A percentile compares a stretch with the other conserved stretches of the same genome.
Conservation (phyloP, 768 basidiomycete genomes). For the Leucogyrophana mollusca region DNA sequence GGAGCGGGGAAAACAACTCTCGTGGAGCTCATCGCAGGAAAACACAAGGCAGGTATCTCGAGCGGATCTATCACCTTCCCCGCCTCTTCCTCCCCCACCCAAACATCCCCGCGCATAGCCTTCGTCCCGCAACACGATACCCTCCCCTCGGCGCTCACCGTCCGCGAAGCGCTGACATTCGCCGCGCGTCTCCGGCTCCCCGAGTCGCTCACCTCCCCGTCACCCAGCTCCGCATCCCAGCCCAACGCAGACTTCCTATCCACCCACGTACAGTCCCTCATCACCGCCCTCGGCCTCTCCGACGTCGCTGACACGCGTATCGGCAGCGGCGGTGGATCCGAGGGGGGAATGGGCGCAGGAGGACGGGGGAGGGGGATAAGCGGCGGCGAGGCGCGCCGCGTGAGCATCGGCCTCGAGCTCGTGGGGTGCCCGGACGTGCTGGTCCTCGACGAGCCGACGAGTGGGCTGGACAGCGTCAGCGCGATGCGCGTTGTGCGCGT, state of each 20-base stretch:
- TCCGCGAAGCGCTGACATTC: constrained; percentile 79
- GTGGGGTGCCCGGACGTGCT: constrained; percentile 83
- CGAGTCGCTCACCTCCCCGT: constrained; percentile 66
- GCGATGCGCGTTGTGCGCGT: constrained; percentile 79
- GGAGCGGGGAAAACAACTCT: constrained; percentile 93
- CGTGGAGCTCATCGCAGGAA: constrained; percentile 87
- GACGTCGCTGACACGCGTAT: constrained; percentile 72
- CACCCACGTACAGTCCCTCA: constrained; percentile 68
- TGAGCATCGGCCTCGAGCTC: constrained; percentile 88
- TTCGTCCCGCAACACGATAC: constrained; percentile 90
- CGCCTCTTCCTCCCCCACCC: constrained; percentile 26
- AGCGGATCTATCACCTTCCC: constrained; percentile 67
- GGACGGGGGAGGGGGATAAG: constrained; percentile 84
- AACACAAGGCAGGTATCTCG: constrained; percentile 68
- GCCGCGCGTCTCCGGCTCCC: constrained; percentile 85
- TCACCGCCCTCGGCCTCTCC: constrained; percentile 77
- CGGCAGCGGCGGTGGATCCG: constrained; percentile 59
- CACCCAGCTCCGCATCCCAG: constrained; percentile 52
- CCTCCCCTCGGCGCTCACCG: constrained; percentile 76
- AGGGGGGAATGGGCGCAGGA: no score
- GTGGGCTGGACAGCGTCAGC: constrained; percentile 85
- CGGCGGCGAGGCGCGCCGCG: constrained; percentile 88
- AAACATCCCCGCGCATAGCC: constrained; percentile 67
- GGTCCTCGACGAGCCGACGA: constrained; percentile 84
- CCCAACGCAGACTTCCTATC: no score